These are phyloP conservation scores for Malassezia cuniculi DNA, from an alignment of 1,284 basidiomycete genomes.

Conservation along the genomic window DNA sequence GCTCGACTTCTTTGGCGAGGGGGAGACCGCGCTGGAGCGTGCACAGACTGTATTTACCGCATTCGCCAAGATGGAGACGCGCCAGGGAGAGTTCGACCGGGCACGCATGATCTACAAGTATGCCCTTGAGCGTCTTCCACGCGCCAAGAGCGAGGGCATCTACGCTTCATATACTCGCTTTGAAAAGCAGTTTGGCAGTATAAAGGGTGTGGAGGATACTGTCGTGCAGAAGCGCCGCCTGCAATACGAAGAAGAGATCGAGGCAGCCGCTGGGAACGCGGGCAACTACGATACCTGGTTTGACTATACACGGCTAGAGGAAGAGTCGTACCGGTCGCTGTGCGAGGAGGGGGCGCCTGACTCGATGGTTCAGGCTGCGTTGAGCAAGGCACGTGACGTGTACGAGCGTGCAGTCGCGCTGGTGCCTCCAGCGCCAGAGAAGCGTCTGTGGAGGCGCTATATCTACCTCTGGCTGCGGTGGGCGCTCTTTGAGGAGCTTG, in stretches of 20 bases:
- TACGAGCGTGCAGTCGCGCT: constrained; percentile 95
- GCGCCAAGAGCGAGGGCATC: constrained; percentile 71
- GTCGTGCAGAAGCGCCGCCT: constrained; percentile 91
- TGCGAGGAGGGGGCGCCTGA: constrained; percentile 18
- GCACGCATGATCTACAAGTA: constrained; percentile 97
- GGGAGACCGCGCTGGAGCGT: constrained; percentile 90
- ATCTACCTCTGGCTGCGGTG: constrained; percentile 95
- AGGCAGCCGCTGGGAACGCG: constrained; percentile 48
- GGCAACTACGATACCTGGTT: constrained; percentile 97
- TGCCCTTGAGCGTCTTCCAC: constrained; percentile 74
- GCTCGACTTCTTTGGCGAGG: constrained; percentile 90
- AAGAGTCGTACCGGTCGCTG: constrained; percentile 62
- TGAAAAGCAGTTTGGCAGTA: constrained; percentile 91
- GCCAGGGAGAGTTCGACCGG: constrained; percentile 87
- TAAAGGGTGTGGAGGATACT: constrained; percentile 75
- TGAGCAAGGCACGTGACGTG: constrained; percentile 65
- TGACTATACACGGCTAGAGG: constrained; percentile 84
- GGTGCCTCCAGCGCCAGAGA: constrained; percentile 73
- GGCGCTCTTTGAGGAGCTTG: constrained; percentile 91
- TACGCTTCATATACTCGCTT: constrained; percentile 90
- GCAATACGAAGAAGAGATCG: constrained; percentile 58
- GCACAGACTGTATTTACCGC: constrained; percentile 89
- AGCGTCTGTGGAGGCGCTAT: constrained; percentile 66
- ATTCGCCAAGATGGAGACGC: constrained; percentile 95
- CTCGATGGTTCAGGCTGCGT: constrained; percentile 16